phyloP scores from a whole-genome alignment of 768 basidiomycete species.

The Tricholoma sp. region DNA sequence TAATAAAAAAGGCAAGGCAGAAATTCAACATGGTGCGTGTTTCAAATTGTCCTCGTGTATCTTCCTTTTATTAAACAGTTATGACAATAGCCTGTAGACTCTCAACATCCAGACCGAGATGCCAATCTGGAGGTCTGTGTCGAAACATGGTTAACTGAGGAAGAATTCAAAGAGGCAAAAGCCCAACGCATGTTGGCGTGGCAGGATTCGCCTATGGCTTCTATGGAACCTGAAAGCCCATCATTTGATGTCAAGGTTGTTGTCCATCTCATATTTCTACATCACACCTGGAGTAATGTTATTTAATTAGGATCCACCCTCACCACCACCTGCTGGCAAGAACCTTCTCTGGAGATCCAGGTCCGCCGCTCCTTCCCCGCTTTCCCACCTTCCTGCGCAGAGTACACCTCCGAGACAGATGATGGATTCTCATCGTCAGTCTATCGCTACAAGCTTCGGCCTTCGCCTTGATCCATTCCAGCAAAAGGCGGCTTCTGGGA shows the following conservation, averaged over 20 bases:
- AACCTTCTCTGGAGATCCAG: constrained; percentile 66
- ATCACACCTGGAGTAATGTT: background rate
- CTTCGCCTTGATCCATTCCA: constrained; percentile 50
- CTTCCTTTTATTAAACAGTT: constrained; percentile 2
- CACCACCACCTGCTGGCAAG: constrained; percentile 44
- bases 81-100: constrained; percentile 60
- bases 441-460: constrained; percentile 38
- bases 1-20: constrained; percentile 67
- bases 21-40: constrained; percentile 67
- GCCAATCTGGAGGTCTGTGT: constrained; percentile 67
- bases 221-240: constrained; percentile 36
- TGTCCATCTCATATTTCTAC: constrained; percentile 5
- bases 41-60: background rate
- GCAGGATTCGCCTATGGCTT: constrained; percentile 54
- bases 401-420: constrained; percentile 18
- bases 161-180: constrained; percentile 64
- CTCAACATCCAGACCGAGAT: constrained; percentile 69
- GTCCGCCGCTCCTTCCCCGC: constrained; percentile 27
- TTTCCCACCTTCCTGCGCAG: constrained; percentile 28
- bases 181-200: constrained; percentile 56
- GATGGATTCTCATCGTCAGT: constrained; percentile 38
- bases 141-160: constrained; percentile 77
- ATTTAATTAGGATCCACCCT: constrained; percentile 10
- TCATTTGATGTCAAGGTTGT: constrained; percentile 33
- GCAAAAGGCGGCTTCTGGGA: constrained; percentile 19